Evolutionary conservation across 2,329 filamentous ascomycete species (phyloP), one percentile per base, ranked within the genome.

Genomic region (Ophidiomyces ophidiicola): DNA sequence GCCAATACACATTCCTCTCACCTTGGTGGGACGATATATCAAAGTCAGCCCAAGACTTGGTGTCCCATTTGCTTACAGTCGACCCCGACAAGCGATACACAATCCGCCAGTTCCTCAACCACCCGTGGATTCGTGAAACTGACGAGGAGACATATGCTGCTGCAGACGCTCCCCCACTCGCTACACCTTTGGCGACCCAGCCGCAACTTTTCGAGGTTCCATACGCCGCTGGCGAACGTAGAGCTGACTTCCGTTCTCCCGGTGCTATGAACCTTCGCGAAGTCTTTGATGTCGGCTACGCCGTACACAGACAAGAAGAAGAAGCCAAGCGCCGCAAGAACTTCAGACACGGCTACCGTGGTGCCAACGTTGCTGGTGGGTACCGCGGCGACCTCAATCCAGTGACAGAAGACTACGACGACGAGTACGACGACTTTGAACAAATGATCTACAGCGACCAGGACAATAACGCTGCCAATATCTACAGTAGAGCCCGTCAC

Each of bases 11-110:
- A 0, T 98, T 98, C 67, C 66, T 98, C 30, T 96, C 88, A 2
- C 90, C 90, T 0, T 98, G 90, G 90, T 98, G 90, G 90, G 90
- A 98, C 50, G 87, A 94, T 43, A 96, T 98, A 45, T 94, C 88
- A 44, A 86, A 90, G 58, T 80, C 84, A 3, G 90, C 90, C 0
- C 85, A 96, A 59, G 88, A 98, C 53, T 69, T 98, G 6, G 88
- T 98, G 42, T 84, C 82, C 3, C 90, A 98, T 59, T 74, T 98
- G 0, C 67, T 98, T 45, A 92, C 85, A 0, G 90, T 98, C 44
- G 86, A 98, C 50, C 90, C 90, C 0, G 85, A 93, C 45, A 88
- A 94, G 69, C 79, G 90, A 12, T 98, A 85, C 62, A 87, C 84
- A 2, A 98, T 98, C 56, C 77, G 74, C 44, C 80, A 96, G 55